Evolutionary conservation across 129 eudicot genomes (phyloP), one percentile per base, ranked within the genome.

Genomic region (Rutidosis leptorrhynchoides): DNA sequence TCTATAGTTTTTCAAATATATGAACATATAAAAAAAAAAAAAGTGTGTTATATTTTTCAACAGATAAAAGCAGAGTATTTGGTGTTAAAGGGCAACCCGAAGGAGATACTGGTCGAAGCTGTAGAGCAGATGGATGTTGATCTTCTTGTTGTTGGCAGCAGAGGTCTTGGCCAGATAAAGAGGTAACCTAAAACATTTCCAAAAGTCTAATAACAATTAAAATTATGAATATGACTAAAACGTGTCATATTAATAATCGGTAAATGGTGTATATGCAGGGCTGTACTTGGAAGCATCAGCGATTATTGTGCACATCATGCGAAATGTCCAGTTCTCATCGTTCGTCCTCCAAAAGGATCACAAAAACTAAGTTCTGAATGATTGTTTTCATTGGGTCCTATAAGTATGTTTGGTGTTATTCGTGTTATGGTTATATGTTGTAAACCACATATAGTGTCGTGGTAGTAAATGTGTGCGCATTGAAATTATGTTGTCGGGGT

Each of bases 241-340:
- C n/a, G 1, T n/a, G 23, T 49, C 23, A 6, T 49, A 7, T 35
- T 33, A 33, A 16, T 24, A 40, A 64, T 55, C 2, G 35, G 2
- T 6, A 15, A 58, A 42, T 5, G 7, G 46, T 28, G 12, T 62
- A 25, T 7, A 37, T 53, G 27, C 71, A 85, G 91, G 87, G 91
- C 91, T 10, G 77, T 85, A 3, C 67, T 85, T n/a, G 91, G 91
- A 70, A 85, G 91, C 55, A 85, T 85, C 10, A 85, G 91, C 53
- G 87, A 82, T 58, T 82, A 82, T 33, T 82, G 87, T 69, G 83
- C 81, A 22, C 91, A 85, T 55, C 91, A 85, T n/a, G 87, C 79
- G 1, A 76, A 79, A 27, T 85, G 91, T 67, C 84, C 91, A 0
- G 82, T 85, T 25, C 78, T 85, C 37, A 78, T 85, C 12, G 85